Evolutionary conservation across 768 basidiomycete species (phyloP), one percentile per base, ranked within the genome.

Genomic region (Suillus subaureus): DNA sequence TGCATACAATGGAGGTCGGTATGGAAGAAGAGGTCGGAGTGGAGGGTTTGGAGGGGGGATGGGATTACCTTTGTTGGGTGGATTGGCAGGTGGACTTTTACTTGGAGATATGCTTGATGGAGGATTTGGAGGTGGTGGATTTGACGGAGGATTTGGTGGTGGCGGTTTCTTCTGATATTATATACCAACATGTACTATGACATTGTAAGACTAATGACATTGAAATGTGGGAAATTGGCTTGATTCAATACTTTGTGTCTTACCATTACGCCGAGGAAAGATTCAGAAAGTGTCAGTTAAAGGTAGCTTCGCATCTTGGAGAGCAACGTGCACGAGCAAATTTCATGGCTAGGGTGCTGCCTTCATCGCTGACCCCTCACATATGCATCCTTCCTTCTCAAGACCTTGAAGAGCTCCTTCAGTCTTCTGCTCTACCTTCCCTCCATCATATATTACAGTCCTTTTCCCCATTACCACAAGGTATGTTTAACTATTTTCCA

Each of bases 391-490:
- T 92, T 42, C 81, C 89, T 1, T 93, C 92, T 0, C 82, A 84
- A 49, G 93, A 95, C 78, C 84, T 95, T 39, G 76, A 79, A 58
- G 82, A 86, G 40, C 81, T 93, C 42, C 78, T 95, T 55, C 76
- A 79, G 35, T 72, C 80, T 2, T 83, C 87, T 11, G 84, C 85
- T 1, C 77, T 95, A 21, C 93, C 93, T 2, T 81, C 89, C 18
- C 78, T 94, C 16, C 86, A 87, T 40, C 82, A 89, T 69, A 85
- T 95, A 64, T 82, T 94, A 35, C 93, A 94, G 74, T 92, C 91
- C 3, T 94, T 94, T 71, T 91, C 92, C 3, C 93, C 93, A 13
- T 79, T 94, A 61, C 88, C 91, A 0, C 88, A 93, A 83, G 91
- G 93, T 91, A 75, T 58, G 76, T 74, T 28, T n/a, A 23, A 8